Evolutionary conservation across 805 yeast genomes (phyloP).

Genomic region (Suhomyces prunicola): DNA sequence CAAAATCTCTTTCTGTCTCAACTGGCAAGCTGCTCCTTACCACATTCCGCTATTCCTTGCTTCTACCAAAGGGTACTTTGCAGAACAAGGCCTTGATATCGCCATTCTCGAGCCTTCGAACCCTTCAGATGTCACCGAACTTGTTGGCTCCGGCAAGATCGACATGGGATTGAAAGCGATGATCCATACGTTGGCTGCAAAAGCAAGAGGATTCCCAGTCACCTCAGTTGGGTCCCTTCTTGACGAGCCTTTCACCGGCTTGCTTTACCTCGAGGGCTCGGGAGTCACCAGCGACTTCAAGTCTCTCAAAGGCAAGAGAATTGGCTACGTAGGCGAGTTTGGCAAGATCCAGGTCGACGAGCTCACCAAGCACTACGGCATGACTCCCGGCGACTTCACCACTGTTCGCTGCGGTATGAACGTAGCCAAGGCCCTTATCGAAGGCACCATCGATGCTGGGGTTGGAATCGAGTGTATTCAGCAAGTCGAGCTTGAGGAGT

Average conservation of each 20-base stretch:
- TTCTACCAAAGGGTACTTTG: conserved; percentile 47
- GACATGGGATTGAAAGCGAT: conserved; percentile 61
- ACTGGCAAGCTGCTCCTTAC: conserved; percentile 57
- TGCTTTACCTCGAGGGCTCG: conserved; percentile 47
- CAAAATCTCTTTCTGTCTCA: conserved; percentile 49
- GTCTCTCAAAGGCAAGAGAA: conserved; percentile 50
- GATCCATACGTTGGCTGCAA: conserved; percentile 59
- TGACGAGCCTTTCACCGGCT: conserved; percentile 59
- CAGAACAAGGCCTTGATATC: conserved; percentile 48
- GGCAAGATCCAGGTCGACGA: conserved; percentile 59
- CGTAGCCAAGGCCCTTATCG: conserved; percentile 53
- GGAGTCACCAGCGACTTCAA: conserved; percentile 52
- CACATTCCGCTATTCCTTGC: conserved; percentile 53
- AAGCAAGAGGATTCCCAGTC: conserved; percentile 56
- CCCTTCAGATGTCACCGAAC: conserved; percentile 57
- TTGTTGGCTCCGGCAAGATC: conserved; percentile 54
- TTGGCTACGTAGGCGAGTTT: conserved; percentile 59
- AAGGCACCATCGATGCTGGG: conserved; percentile 56
- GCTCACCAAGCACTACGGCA: conserved; percentile 52
- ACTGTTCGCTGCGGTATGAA: conserved; percentile 62
- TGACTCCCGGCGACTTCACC: conserved; percentile 54
- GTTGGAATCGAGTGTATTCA: conserved; percentile 59
- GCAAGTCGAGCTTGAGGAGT: conserved; percentile 55
- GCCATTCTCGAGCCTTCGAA: conserved; percentile 55
- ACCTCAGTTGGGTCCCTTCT: conserved; percentile 53